A percentile compares a stretch with the other conserved stretches of the same genome.
These are phyloP conservation scores for Pugionium dolabratum DNA, from an alignment of 345 rosid genomes.

Conservation along the genomic window DNA sequence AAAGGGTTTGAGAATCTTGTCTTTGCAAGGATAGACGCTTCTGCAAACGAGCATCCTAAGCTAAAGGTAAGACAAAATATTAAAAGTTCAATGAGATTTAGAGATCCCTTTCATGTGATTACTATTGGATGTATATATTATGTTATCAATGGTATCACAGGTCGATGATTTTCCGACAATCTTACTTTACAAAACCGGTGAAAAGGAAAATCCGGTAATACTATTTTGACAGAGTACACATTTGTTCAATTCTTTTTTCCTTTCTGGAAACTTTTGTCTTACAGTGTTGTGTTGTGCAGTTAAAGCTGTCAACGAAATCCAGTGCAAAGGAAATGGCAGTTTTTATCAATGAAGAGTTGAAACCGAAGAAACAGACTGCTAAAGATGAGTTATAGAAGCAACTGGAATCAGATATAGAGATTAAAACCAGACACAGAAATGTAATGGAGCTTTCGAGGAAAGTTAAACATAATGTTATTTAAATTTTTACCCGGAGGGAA, in stretches of 20 bases:
- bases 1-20: conserved; percentile 61
- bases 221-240: conserved; percentile 12
- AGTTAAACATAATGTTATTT: conserved; percentile 2
- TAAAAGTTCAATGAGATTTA: conserved; percentile 49
- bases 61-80: conserved; percentile 60
- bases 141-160: conserved; percentile 44
- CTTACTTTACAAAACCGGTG: conserved; percentile 59
- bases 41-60: conserved; percentile 87
- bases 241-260: conserved; percentile 44
- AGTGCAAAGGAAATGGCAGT: conserved; percentile 41
- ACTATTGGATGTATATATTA: conserved; percentile 54
- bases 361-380: conserved; percentile 5
- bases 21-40: conserved; percentile 84
- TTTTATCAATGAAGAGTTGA: conserved; percentile 33
- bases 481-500: not conserved
- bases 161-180: conserved; percentile 70
- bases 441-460: not conserved
- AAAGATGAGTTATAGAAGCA: conserved; percentile 37
- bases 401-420: not conserved
- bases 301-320: conserved; percentile 61
- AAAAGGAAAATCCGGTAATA: conserved; percentile 71
- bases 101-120: conserved; percentile 58
- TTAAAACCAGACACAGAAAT: conserved; percentile 5
- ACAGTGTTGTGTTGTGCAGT: conserved; percentile 56
- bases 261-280: not conserved